A percentile compares a stretch with the other conserved stretches of the same genome.
Conservation (phyloP, 352 stramenopile species). For the Aphanomyces invadans region DNA sequence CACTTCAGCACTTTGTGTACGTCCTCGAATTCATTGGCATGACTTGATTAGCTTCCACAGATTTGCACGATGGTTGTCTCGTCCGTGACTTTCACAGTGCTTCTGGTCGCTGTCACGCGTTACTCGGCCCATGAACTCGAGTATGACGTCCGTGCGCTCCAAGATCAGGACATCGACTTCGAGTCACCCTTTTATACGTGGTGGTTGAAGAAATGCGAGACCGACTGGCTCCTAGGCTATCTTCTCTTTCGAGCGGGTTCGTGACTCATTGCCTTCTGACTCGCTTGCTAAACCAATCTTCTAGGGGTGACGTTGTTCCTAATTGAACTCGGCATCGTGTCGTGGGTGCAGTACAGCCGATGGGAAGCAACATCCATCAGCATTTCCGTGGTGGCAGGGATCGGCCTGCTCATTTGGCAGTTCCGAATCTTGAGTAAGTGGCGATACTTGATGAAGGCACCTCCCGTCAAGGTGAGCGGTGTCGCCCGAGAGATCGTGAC, state of each 20-base stretch:
- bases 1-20: slow-evolving; percentile 46
- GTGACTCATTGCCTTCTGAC: background rate
- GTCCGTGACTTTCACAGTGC: slow-evolving; percentile 57
- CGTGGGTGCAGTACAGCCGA: slow-evolving; percentile 55
- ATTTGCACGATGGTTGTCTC: slow-evolving; percentile 73
- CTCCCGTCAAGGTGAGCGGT: background rate
- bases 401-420: slow-evolving; percentile 56
- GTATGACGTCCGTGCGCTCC: slow-evolving; percentile 50
- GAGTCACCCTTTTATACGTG: slow-evolving; percentile 61
- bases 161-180: slow-evolving; percentile 49
- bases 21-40: background rate
- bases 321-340: slow-evolving; percentile 43
- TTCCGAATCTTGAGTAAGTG: slow-evolving; percentile 61
- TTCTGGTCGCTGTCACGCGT: slow-evolving; percentile 64
- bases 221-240: slow-evolving; percentile 70
- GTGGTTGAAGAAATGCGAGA: slow-evolving; percentile 68
- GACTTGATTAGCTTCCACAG: slow-evolving; percentile 22
- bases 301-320: slow-evolving; percentile 57
- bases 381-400: slow-evolving; percentile 42
- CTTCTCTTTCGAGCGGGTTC: slow-evolving; percentile 41
- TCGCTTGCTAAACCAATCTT: background rate
- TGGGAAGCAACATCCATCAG: slow-evolving; percentile 34
- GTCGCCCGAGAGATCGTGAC: background rate
- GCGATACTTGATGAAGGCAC: slow-evolving; percentile 57
- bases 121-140: slow-evolving; percentile 76